Conservation (phyloP, 768 basidiomycete genomes). For the Suillus discolor region DNA sequence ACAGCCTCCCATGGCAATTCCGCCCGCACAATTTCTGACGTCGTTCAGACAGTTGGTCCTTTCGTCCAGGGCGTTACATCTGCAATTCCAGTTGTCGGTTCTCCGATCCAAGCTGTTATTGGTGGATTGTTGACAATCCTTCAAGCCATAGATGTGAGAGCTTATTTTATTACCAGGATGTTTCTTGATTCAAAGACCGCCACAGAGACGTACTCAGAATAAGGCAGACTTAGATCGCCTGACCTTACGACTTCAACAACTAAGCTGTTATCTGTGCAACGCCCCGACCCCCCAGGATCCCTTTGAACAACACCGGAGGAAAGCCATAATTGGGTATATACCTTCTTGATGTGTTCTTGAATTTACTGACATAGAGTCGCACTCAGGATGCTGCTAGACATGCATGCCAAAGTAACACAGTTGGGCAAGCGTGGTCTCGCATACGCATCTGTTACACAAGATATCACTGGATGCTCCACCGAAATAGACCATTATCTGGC, state of each 20-base stretch:
- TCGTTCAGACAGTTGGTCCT: neutral
- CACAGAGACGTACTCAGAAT: neutral
- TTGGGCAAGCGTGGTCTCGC: neutral
- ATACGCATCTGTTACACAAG: neutral
- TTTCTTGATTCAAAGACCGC: neutral
- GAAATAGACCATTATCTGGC: neutral
- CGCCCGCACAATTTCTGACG: neutral
- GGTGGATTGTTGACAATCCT: neutral
- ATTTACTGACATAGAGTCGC: too few relatives aligned
- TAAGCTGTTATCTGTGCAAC: neutral
- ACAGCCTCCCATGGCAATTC: neutral
- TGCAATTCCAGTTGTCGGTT: neutral
- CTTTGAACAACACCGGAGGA: neutral
- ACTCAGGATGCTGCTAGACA: too few relatives aligned
- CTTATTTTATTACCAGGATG: neutral
- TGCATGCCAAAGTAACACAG: too few relatives aligned
- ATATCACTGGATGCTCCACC: neutral
- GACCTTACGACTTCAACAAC: neutral
- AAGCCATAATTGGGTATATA: conserved; percentile 5
- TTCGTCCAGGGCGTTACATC: neutral
- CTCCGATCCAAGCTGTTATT: neutral
- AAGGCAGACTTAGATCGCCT: neutral
- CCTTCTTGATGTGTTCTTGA: neutral
- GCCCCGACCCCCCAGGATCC: neutral
- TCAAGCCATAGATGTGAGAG: neutral